Evolutionary conservation across 2,329 filamentous ascomycete species (phyloP).

Genomic region (Fusarium caatingaense): DNA sequence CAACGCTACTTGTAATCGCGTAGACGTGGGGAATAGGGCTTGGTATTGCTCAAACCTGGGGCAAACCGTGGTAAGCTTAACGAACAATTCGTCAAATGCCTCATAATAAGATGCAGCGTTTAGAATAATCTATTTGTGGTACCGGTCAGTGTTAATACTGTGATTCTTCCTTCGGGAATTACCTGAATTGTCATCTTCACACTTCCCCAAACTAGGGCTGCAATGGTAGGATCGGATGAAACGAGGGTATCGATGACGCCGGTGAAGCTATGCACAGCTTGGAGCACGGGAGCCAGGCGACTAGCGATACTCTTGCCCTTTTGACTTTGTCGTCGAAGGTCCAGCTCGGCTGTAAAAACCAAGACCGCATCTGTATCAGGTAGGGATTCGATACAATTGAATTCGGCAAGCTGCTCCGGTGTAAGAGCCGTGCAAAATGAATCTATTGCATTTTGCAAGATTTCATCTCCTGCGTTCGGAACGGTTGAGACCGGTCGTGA

Average conservation of each 20-base stretch:
- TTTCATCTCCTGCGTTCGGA: background rate
- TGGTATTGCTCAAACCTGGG: constrained; percentile 54
- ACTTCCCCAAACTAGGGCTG: constrained; percentile 58
- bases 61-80: constrained; percentile 49
- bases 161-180: no score
- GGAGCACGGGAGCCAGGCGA: constrained; percentile 48
- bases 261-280: constrained; percentile 53
- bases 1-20: constrained; percentile 49
- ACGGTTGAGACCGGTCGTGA: fast-evolving
- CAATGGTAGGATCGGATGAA: constrained; percentile 51
- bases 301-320: constrained; percentile 46
- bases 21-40: constrained; percentile 51
- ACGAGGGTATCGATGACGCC: constrained; percentile 52
- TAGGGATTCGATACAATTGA: background rate
- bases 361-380: constrained; percentile 49
- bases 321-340: constrained; percentile 32
- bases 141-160: background rate
- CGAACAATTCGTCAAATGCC: constrained; percentile 52
- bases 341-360: constrained; percentile 51
- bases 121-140: constrained; percentile 42
- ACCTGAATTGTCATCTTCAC: constrained; percentile 48
- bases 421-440: constrained; percentile 6
- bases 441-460: background rate
- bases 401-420: constrained; percentile 7
- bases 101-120: constrained; percentile 56